Conservation (phyloP, 306 rosid genomes). For the Malus fusca region DNA sequence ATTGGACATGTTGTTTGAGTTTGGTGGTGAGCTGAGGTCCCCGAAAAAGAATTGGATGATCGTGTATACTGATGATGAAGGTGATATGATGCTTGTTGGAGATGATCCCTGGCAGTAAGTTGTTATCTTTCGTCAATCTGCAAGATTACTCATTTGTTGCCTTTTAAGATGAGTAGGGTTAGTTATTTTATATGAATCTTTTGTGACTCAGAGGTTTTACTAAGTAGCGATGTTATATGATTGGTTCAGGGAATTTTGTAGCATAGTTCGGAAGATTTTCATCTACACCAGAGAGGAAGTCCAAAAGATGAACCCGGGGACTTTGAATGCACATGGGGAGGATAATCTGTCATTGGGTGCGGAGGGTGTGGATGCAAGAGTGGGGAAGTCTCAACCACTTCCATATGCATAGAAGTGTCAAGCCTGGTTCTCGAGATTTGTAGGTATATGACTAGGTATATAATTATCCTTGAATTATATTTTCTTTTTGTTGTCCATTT, state of each 20-base stretch:
- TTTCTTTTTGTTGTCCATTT: background rate
- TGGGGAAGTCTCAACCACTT: slow-evolving; percentile 33
- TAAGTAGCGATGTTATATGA: background rate
- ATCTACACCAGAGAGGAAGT: slow-evolving; percentile 91
- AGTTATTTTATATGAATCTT: background rate
- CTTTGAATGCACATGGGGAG: slow-evolving; percentile 51
- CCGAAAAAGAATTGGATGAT: slow-evolving; percentile 73
- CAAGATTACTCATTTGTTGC: background rate
- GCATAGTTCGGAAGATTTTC: slow-evolving; percentile 84
- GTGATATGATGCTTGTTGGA: slow-evolving; percentile 98
- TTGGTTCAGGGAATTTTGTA: slow-evolving; percentile 71
- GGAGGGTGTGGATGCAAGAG: slow-evolving; percentile 46
- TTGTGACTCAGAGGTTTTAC: background rate
- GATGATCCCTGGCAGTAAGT: slow-evolving; percentile 99
- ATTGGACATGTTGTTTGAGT: slow-evolving; percentile 72
- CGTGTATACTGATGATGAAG: slow-evolving; percentile 86
- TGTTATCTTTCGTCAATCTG: slow-evolving; percentile 10
- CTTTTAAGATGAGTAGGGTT: background rate
- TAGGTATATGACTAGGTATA: slow-evolving; percentile 14
- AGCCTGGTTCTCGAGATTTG: slow-evolving; percentile 21
- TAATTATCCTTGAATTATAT: background rate
- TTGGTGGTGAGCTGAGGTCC: slow-evolving; percentile 69
- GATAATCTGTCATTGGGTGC: slow-evolving; percentile 36
- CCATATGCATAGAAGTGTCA: slow-evolving; percentile 27
- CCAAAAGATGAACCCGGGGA: slow-evolving; percentile 80